phyloP scores from a whole-genome alignment of 257 asterid species.

The Solanum lignicaule region DNA sequence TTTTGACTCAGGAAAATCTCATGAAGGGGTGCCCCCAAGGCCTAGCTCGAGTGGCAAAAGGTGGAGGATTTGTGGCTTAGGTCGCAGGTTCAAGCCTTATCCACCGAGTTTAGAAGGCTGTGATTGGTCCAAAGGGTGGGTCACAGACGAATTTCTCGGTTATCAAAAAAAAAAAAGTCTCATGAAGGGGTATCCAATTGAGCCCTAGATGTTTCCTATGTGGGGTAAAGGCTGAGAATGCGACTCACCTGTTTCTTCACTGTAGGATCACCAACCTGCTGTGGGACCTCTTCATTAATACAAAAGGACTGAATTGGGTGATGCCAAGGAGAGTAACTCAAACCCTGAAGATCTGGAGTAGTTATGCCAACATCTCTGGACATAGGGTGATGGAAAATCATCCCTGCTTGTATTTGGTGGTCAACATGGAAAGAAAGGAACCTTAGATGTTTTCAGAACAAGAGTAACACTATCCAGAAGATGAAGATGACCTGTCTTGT shows the following conservation, averaged over 20 bases:
- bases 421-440: not conserved
- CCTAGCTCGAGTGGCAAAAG: not conserved
- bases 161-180: not conserved
- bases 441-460: not conserved
- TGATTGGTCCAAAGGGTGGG: not conserved
- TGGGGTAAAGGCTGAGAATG: not conserved
- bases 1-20: not conserved
- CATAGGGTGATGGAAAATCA: not conserved
- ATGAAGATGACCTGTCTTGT: not conserved
- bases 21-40: not conserved
- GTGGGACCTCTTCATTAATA: not conserved
- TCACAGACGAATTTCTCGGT: not conserved
- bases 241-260: not conserved
- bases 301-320: not conserved
- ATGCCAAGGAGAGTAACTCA: not conserved
- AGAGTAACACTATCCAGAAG: not conserved
- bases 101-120: not conserved
- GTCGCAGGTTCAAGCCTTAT: not conserved
- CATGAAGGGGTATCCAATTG: not conserved
- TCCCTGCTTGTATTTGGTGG: not conserved
- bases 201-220: not conserved
- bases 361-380: not conserved
- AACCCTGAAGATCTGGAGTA: not conserved
- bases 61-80: not conserved
- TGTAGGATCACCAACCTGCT: not conserved